A percentile compares a stretch with the other conserved stretches of the same genome.
Conservation (phyloP, 2,329 filamentous ascomycete genomes). For the Eurotiales sp. region DNA sequence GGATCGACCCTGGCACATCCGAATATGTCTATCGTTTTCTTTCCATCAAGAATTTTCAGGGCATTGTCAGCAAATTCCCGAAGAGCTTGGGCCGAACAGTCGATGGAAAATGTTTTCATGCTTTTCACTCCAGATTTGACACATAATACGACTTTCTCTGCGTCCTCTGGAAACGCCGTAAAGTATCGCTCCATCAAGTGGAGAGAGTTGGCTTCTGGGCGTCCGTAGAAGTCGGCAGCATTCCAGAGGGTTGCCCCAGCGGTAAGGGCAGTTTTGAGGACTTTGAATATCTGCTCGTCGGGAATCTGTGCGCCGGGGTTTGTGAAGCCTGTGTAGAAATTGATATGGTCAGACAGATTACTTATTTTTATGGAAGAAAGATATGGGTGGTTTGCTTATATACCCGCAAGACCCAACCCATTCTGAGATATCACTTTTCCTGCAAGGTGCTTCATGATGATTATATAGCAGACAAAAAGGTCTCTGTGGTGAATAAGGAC, state of each 20-base stretch:
- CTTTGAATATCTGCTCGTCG: constrained; percentile 37
- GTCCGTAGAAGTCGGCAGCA: constrained; percentile 51
- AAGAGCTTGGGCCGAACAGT: constrained; percentile 53
- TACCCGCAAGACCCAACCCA: constrained; percentile 25
- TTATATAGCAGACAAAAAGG: background rate
- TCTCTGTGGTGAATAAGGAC: too few species aligned
- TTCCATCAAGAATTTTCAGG: constrained; percentile 42
- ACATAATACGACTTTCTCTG: constrained; percentile 57
- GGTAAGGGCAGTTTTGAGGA: constrained; percentile 51
- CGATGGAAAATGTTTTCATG: constrained; percentile 44
- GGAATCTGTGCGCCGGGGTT: constrained; percentile 17
- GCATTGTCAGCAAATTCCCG: constrained; percentile 57
- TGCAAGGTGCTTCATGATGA: constrained; percentile 14
- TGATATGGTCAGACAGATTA: background rate
- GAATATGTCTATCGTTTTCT: constrained; percentile 55
- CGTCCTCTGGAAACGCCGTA: constrained; percentile 60
- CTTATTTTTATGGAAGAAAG: background rate
- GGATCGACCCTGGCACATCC: constrained; percentile 56
- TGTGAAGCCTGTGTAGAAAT: constrained; percentile 22
- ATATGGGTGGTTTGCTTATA: background rate
- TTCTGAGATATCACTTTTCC: constrained; percentile 23
- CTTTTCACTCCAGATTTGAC: constrained; percentile 46
- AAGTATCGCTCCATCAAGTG: constrained; percentile 61
- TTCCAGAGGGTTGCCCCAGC: constrained; percentile 30
- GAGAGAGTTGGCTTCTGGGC: constrained; percentile 54